Evolutionary conservation across 2,329 filamentous ascomycete species (phyloP), one percentile per base, ranked within the genome.

Genomic region (Penicillium sclerotiorum): DNA sequence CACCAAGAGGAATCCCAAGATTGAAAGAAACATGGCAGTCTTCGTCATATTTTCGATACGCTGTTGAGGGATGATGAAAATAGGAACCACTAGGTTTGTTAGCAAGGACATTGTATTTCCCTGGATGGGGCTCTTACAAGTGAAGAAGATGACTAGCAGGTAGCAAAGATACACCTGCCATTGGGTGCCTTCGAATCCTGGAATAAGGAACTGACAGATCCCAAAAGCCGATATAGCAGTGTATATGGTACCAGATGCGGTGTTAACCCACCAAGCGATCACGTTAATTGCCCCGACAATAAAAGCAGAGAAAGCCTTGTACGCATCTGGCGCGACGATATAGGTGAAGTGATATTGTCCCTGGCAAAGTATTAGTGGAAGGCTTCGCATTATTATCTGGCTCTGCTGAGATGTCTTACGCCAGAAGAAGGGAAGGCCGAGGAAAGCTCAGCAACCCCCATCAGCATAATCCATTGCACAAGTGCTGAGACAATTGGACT

Each of bases 311-410:
- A 66, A 65, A 8, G 50, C 57, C 37, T 55, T 63, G 15, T 48
- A 45, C 8, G 40, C 35, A 8, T 49, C 45, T 1, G 63, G 63
- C 0, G 63, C 55, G 21, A 67, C 35, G 17, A 66, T 62, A 28
- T 60, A 67, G 8, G 57, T 58, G 42, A 64, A 66, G 47, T 67
- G 64, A 36, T 67, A 66, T 53, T 66, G 62, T 12, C 64, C 64
- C 62, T 64, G 15, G 23, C 18, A n/a, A 12, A 47, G 15, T 20
- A 2, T 5, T 5, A 22, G 17, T 40, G 7, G 3, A 30, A n/a
- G n/a, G n/a, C n/a, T n/a, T n/a, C n/a, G n/a, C n/a, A n/a, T n/a
- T n/a, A n/a, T n/a, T n/a, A n/a, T n/a, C n/a, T n/a, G n/a, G n/a
- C n/a, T n/a, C n/a, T n/a, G n/a, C n/a, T n/a, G n/a, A n/a, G n/a